Base-by-base conservation (phyloP, 495 filamentous ascomycete genomes). In the Xylaria scruposa region DNA sequence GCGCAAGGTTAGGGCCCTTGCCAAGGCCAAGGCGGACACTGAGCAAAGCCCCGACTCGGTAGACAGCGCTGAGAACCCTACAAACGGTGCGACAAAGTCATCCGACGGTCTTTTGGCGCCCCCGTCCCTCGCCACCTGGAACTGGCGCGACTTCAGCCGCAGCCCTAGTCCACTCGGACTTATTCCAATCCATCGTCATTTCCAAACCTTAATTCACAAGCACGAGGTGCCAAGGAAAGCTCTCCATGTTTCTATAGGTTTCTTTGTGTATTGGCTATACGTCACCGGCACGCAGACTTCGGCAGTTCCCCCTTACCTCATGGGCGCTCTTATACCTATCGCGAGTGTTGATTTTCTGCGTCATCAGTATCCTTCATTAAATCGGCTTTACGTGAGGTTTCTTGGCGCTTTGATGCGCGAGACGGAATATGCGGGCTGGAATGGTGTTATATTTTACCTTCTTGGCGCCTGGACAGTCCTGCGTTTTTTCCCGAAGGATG, bases 401-500 rank as follows among this genome's bases (percentile, higher is more conserved):
- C 77, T 97, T 24, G 96, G 96, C 44, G 93, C 94, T 17, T 85
- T 98, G 70, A 99, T 99, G 96, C 92, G 96, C 67, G 96, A 99
- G 84, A 93, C 90, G 67, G 96, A 99, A 82, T 97, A 94, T 67
- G 83, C 88, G 19, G 93, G 93, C 44, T 98, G 92, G 85, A 99
- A 99, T 78, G 96, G 96, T 51, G 95, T 98, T 66, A 95, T 99
- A 68, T 97, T 92, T 87, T 99, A 98, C 77, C 88, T 99, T 7
- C 87, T 97, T 13, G 96, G 96, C 17, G 91, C 94, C 26, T 98
- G 94, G 85, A 87, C 89, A 21, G 94, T 93, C 31, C 87, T 99
- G 53, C 86, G 89, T 69, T 94, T 93, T 81, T 95, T 94, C 79
- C 94, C 94, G 33, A 98, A 98, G 80, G 96, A 99, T 74, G 88